Evolutionary conservation across 2,329 filamentous ascomycete genomes (phyloP).

Genomic region (Monilinia fructicola): DNA sequence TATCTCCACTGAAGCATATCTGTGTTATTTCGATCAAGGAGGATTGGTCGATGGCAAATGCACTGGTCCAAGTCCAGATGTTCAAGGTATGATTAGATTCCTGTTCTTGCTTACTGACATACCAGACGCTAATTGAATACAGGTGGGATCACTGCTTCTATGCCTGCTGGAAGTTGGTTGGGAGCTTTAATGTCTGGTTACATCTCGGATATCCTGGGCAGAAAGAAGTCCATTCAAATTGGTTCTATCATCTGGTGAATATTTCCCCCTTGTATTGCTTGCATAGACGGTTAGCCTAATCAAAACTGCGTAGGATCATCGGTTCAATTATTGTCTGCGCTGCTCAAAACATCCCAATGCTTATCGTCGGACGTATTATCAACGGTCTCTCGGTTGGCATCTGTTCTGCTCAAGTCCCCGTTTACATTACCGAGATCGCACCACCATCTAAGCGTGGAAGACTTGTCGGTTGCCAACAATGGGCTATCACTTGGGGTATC

Average conservation of each 20-base stretch:
- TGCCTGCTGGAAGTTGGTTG: constrained; percentile 69
- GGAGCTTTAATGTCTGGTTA: constrained; percentile 61
- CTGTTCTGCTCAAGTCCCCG: constrained; percentile 65
- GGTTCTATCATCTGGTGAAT: constrained; percentile 48
- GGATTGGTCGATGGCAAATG: constrained; percentile 46
- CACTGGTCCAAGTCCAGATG: constrained; percentile 49
- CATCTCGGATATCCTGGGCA: constrained; percentile 56
- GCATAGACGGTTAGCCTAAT: not conserved
- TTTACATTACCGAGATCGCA: constrained; percentile 67
- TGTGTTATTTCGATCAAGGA: constrained; percentile 51
- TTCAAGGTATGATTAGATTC: constrained; percentile 41
- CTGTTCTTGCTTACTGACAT: constrained; percentile 38
- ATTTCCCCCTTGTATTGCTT: not conserved
- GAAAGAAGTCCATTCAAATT: constrained; percentile 50
- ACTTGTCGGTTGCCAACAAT: constrained; percentile 70
- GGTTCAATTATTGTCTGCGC: constrained; percentile 61
- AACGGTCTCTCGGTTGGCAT: constrained; percentile 63
- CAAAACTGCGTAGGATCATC: constrained; percentile 51
- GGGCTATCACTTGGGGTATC: constrained; percentile 59
- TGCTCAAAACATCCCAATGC: constrained; percentile 52
- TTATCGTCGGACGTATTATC: constrained; percentile 57
- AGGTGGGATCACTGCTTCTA: constrained; percentile 67
- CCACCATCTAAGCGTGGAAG: constrained; percentile 58
- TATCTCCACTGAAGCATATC: constrained; percentile 51
- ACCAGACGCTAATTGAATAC: constrained; percentile 50